These are phyloP conservation scores for Poterioochromonas sp. DNA, from an alignment of 352 stramenopile species.

Conservation along the genomic window DNA sequence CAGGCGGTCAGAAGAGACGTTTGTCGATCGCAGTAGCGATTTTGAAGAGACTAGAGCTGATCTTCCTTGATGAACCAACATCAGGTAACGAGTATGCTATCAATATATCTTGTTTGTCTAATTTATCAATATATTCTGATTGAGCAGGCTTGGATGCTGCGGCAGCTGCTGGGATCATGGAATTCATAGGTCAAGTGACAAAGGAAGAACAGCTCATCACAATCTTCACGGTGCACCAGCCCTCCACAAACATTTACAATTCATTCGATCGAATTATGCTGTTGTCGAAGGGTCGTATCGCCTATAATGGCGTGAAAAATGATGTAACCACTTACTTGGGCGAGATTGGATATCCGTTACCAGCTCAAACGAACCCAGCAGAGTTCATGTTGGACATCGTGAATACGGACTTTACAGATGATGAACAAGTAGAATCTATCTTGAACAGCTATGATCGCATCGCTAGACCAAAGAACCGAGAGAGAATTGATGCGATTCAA, in stretches of 20 bases:
- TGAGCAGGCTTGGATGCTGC: not conserved
- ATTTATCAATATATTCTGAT: no score
- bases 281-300: conserved; percentile 27
- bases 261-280: conserved; percentile 9
- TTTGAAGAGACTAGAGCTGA: conserved; percentile 33
- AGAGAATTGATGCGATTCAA: not conserved
- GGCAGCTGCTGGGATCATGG: conserved; percentile 1
- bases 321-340: conserved; percentile 22
- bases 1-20: conserved; percentile 72
- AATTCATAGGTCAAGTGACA: conserved; percentile 1
- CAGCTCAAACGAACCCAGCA: conserved; percentile 21
- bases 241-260: conserved; percentile 3
- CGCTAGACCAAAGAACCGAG: conserved; percentile 18
- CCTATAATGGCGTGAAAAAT: conserved; percentile 9
- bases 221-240: conserved; percentile 1
- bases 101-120: no score
- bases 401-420: conserved; percentile 25
- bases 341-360: conserved; percentile 22
- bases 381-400: conserved; percentile 30
- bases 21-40: conserved; percentile 78
- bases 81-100: no score
- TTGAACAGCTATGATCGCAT: conserved; percentile 14
- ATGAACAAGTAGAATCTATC: conserved; percentile 6
- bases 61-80: not conserved
- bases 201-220: conserved; percentile 8